Evolutionary conservation across 2,329 filamentous ascomycete species (phyloP), one percentile per base, ranked within the genome.

Genomic region (Neospermospora avenae): DNA sequence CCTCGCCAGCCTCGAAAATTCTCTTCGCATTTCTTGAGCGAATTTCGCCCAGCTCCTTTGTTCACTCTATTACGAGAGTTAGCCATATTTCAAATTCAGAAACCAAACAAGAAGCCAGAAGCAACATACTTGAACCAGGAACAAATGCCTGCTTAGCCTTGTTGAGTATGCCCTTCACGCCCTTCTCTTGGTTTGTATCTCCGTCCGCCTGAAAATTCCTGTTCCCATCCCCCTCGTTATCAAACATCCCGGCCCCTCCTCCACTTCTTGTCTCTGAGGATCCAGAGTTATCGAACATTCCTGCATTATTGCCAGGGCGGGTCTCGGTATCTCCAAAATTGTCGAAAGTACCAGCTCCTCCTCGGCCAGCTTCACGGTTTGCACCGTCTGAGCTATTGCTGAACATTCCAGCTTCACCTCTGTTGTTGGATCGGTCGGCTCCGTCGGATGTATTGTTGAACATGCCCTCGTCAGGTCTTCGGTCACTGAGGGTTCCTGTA

Each of bases 221-320:
- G 7, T 52, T 52, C 10, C 49, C 49, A 24, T 37, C 48, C 10
- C 13, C 28, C 2, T n/a, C 11, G 13, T 52, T 52, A 37, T 37
- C 48, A 52, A 52, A 52, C 48, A 52, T 52, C 13, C 48, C 48
- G 14, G 48, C 48, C 22, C 48, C 48, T 14, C 31, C 48, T 7
- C 28, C 28, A 37, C 28, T 14, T 2, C 31, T n/a, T 2, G 48
- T 52, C 18, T 52, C 31, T 5, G 48, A 52, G 22, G 6, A 31
- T 39, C 49, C 49, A 39, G 49, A 52, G 18, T 52, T 52, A 13
- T 52, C 49, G 16, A 52, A 52, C 49, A 25, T 52, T 13, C 49
- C 49, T 2, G 49, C 49, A 39, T 16, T 25, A 16, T 39, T 18
- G 2, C 49, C 49, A 25, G 49, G 20, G 25, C 49, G 49, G n/a